Evolutionary conservation across 2,329 filamentous ascomycete genomes (phyloP), one percentile per base, ranked within the genome.

Genomic region (Didymella segeticola): DNA sequence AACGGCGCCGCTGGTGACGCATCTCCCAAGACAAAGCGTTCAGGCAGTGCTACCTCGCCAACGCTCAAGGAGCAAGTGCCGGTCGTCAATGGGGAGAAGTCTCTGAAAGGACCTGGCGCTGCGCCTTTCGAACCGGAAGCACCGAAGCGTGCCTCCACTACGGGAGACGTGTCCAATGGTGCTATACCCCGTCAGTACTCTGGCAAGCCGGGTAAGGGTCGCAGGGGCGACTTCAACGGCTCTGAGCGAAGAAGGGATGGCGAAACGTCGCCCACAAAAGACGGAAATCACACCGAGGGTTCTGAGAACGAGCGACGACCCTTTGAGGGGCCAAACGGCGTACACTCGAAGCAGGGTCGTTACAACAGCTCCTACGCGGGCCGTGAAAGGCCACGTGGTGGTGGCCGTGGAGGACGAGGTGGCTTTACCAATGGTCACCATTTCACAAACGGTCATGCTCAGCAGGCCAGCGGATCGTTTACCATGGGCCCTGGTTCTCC

Each of bases 381-480:
- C 22, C 71, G 79, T 33, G 74, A 78, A 56, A 81, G 82, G 51
- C 77, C 76, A 22, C 77, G 81, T 54, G 81, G 81, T 47, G 76
- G 77, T 17, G 75, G 67, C 46, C 78, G 80, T 53, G 78, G 78
- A 36, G 76, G 77, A 34, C 75, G 81, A 45, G 70, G 64, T 31
- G 79, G 63, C 41, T 75, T 68, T 51, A 58, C 66, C 20, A 76
- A 74, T 43, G 65, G 68, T 2, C 68, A 72, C 39, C 68, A 71
- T 25, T 79, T 75, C 61, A 54, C 71, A 27, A 79, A 78, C 62
- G 76, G 77, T 3, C 75, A 77, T 58, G 62, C 61, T 37, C 53
- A 67, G 7, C 60, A 72, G 60, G 53, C 61, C 19, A 62, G 67
- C n/a, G 63, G 67, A 5, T 64, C 64, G 9, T 74, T 77, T 47